Conservation (phyloP, 2,329 filamentous ascomycete species). For the Coniella lustricola region DNA sequence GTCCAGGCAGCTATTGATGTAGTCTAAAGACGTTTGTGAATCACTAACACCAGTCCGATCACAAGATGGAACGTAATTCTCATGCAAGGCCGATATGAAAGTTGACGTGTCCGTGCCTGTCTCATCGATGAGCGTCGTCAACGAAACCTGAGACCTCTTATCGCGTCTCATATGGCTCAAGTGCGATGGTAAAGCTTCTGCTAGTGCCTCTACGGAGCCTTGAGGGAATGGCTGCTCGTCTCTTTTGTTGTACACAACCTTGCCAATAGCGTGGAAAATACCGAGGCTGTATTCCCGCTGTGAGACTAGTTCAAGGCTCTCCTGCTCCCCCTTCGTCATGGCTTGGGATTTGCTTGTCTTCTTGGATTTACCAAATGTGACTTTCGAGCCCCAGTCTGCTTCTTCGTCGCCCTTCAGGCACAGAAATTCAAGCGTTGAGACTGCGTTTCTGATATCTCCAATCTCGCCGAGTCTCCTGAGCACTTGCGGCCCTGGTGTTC, state of each 20-base stretch:
- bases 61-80: slow-evolving; percentile 88
- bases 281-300: slow-evolving; percentile 85
- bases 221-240: slow-evolving; percentile 43
- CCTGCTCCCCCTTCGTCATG: slow-evolving; percentile 69
- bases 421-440: slow-evolving; percentile 86
- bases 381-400: slow-evolving; percentile 66
- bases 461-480: slow-evolving; percentile 75
- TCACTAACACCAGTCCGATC: slow-evolving; percentile 45
- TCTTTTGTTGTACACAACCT: slow-evolving; percentile 94
- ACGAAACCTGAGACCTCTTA: slow-evolving; percentile 56
- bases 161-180: slow-evolving; percentile 51
- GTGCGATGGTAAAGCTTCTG: slow-evolving; percentile 53
- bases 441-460: slow-evolving; percentile 88
- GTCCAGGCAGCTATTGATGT: slow-evolving; percentile 78
- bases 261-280: slow-evolving; percentile 93
- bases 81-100: slow-evolving; percentile 83
- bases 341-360: slow-evolving; percentile 48
- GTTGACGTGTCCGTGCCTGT: slow-evolving; percentile 87
- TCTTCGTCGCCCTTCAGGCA: slow-evolving; percentile 75
- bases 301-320: slow-evolving; percentile 73
- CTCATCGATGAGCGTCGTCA: slow-evolving; percentile 81
- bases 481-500: slow-evolving; percentile 70
- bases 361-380: slow-evolving; percentile 64
- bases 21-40: slow-evolving; percentile 60
- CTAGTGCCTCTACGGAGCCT: slow-evolving; percentile 30